Base-by-base conservation (phyloP, 306 rosid species). In the Ceratonia siliqua region DNA sequence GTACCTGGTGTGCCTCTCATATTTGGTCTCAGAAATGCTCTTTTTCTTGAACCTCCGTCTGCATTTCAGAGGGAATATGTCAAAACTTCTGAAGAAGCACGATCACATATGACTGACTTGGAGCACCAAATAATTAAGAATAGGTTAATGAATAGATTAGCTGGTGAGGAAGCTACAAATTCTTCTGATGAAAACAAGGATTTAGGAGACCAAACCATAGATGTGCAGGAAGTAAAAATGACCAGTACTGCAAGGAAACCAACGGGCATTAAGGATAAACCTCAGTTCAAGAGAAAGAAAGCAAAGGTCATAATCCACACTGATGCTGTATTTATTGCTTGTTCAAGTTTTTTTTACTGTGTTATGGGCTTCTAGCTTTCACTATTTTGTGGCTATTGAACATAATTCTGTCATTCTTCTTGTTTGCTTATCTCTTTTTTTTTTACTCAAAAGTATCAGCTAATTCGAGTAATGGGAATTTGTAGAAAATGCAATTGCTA, bases 1-100 rank as follows among this genome's bases (percentile, higher is more conserved):
- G 77, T 91, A 58, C 92, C 96, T 49, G 96, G 98, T 28, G 96
- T 94, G 42, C 98, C 97, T 18, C 72, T 87, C 75, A 65, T 93
- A 64, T 91, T 13, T 75, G 88, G 91, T 75, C 80, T 88, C 73
- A 84, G 96, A 80, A 94, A 83, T 68, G 78, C 94, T 28, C 94
- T 94, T 73, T 81, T 86, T 50, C 87, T 94, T 10, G 92, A 91
- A 74, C 79, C 89, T 53, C 87, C 87, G 50, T 89, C 97, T 68
- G 82, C 79, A 12, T 72, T 43, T 72, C 92, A 89, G 73, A 80
- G 85, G 53, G 83, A 88, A 41, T 87, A 85, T 76, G 91, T 85
- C 64, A 91, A 85, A 88, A 68, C 62, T 30, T 79, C 80, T 8
- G 94, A 89, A 76, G 89, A 93, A 82, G 46, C 68, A 58, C 87